Evolutionary conservation across 208 protist genomes (phyloP).

Genomic region (Leishmania arabica): DNA sequence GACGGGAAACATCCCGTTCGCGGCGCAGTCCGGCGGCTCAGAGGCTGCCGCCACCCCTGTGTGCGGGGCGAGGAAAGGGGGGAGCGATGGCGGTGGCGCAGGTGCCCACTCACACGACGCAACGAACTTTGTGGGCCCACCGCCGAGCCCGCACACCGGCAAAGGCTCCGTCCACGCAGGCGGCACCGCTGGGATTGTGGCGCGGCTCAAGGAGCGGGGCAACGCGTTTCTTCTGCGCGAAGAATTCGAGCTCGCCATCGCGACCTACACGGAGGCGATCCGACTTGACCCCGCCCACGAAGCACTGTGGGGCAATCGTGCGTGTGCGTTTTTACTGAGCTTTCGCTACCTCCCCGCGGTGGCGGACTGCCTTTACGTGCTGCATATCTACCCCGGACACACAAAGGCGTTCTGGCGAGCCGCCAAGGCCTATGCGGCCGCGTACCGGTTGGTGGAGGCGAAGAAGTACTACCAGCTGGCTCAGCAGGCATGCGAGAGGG

Average conservation of each 20-base stretch:
- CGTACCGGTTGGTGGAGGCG: constrained; percentile 32
- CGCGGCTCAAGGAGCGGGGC: constrained; percentile 54
- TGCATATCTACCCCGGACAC: constrained; percentile 47
- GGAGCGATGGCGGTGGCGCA: not conserved
- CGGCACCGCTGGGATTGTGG: not conserved
- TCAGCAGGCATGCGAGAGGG: constrained; percentile 31
- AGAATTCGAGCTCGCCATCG: constrained; percentile 54
- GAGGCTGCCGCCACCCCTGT: not conserved
- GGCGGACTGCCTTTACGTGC: constrained; percentile 67
- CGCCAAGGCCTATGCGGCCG: constrained; percentile 56
- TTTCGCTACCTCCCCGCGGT: constrained; percentile 62
- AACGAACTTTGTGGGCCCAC: not conserved
- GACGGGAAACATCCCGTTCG: not conserved
- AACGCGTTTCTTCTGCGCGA: constrained; percentile 57
- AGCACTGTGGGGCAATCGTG: constrained; percentile 71
- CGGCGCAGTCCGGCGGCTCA: not conserved
- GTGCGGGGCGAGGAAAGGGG: not conserved
- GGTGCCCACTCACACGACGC: not conserved
- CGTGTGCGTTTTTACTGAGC: constrained; percentile 67
- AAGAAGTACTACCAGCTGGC: constrained; percentile 57
- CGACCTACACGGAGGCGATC: constrained; percentile 74
- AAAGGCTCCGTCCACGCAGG: not conserved
- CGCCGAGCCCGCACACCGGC: not conserved
- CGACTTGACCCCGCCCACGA: constrained; percentile 46
- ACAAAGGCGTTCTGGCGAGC: constrained; percentile 74